Base-by-base conservation (phyloP, 2,329 filamentous ascomycete genomes). In the Penicillium sp. region DNA sequence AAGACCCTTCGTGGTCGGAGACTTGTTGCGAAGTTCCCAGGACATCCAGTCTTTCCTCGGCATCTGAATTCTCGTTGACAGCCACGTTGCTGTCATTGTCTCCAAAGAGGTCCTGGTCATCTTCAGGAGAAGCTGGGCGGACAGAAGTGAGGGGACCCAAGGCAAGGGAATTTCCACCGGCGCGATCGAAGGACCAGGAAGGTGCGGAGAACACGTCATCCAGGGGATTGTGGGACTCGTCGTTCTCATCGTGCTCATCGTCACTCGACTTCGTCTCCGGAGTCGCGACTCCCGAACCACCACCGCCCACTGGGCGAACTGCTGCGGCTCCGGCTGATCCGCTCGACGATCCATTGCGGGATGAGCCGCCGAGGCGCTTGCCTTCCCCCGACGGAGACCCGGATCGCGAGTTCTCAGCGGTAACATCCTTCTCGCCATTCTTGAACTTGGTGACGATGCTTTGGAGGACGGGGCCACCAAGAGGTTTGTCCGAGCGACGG, bases 301-400 rank as follows among this genome's bases (percentile, higher is more conserved):
- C 43, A 45, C 71, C 78, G 78, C 68, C 79, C 73, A 66, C 77
- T 77, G 66, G 84, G 82, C 70, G 83, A 86, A 71, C 81, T 83
- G 77, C 85, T 88, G 71, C 86, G 80, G 76, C 83, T 88, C 76
- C 83, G 79, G 69, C 78, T 79, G 80, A 88, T 81, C 81, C 85
- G 86, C 85, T 89, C 88, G 87, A 88, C 85, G 84, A 91, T 81
- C 88, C 88, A 91, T 75, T 83, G 78, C 76, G 85, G 84, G 84
- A 91, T 82, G 82, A 89, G 82, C 78, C 84, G 84, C 78, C 87
- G 85, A 89, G 86, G 81, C 86, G 85, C 82, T 76, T 82, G 73
- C 81, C 88, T 85, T 94, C 88, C 85, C 88, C 88, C 84, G 82
- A 71, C 57, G 76, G 74, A 53, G 74, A 73, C 56, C 72, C 68